Evolutionary conservation across 345 rosid species (phyloP), one percentile per base, ranked within the genome.

Genomic region (Salix dunnii): DNA sequence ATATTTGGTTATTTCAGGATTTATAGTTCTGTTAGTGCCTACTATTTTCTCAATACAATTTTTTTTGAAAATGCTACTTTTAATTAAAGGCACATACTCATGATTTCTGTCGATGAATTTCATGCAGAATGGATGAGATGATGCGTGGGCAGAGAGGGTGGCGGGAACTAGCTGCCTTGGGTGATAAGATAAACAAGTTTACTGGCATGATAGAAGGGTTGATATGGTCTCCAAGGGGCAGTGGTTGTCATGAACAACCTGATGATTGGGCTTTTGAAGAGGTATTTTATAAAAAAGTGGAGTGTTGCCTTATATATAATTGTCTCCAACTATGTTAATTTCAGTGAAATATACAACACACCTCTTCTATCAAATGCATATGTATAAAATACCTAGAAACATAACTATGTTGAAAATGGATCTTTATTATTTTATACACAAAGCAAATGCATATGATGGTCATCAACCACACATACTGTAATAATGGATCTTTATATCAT

Each of bases 91-190:
- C 28, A 21, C 58, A 38, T 65, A 21, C 65, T 71, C 13, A 48
- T 65, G n/a, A 11, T 62, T 69, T 67, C 53, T 2, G 64, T 27
- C 9, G 27, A 14, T 80, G 12, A 53, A 38, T 42, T 36, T 74
- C 68, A 64, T 81, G 73, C 85, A 92, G 96, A 81, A 94, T 92
- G 98, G 98, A 94, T 78, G 98, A 92, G 85, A 92, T 94, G 98
- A 94, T 94, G 98, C 89, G 90, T 27, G 98, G 98, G 70, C 98
- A 94, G 84, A 86, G 93, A 84, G 93, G 98, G 68, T 94, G 98
- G 98, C 88, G 97, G 72, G 98, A 94, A 76, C 82, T 94, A 76
- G 94, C 97, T 81, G 79, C 86, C 73, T 86, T 94, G 79, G 97
- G 98, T 23, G 96, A 94, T 79, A 94, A 87, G 79, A 83, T 92